Evolutionary conservation across 768 basidiomycete genomes (phyloP), one percentile per base, ranked within the genome.

Genomic region (Kwoniella newhampshirensis): DNA sequence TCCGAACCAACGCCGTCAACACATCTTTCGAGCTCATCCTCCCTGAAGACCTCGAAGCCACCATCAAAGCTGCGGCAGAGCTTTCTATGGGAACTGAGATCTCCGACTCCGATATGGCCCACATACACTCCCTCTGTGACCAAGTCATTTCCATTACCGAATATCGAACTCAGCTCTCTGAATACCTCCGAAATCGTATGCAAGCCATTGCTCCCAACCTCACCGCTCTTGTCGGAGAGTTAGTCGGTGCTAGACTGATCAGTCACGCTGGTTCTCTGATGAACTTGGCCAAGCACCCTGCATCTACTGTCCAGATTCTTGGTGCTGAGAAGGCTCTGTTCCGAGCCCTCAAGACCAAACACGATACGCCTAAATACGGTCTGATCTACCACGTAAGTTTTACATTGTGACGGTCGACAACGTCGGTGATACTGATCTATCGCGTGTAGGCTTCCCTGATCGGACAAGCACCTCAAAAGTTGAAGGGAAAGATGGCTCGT

Each of bases 11-110:
- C 77, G 91, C 91, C 32, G 80, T 84, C 23, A 81, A 85, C 42
- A 97, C 89, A 42, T 86, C 88, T 57, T 89, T 99, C 68, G 86
- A 91, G 54, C 77, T 86, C 49, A 84, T 98, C 77, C 86, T 99
- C 28, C 96, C 96, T 9, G 96, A 99, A 82, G 94, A 98, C 69
- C 86, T 99, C 54, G 96, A 99, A 77, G 87, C 86, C 12, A 86
- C 93, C 35, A 81, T 99, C 60, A 98, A 96, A 80, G 87, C 88
- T 27, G 93, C 96, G 35, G 91, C 96, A 18, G 92, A 91, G 80
- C 89, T 99, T 60, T 96, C 92, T 32, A 99, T 99, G 96, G 96
- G 96, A 67, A 99, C 96, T 39, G 96, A 99, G 80, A 98, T 99
- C 62, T 93, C 92, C 51, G 92, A 97, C 64, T 85, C 86, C 48